Evolutionary conservation across 495 filamentous ascomycete species (phyloP).

Genomic region (Aspergillus bertholletiae): DNA sequence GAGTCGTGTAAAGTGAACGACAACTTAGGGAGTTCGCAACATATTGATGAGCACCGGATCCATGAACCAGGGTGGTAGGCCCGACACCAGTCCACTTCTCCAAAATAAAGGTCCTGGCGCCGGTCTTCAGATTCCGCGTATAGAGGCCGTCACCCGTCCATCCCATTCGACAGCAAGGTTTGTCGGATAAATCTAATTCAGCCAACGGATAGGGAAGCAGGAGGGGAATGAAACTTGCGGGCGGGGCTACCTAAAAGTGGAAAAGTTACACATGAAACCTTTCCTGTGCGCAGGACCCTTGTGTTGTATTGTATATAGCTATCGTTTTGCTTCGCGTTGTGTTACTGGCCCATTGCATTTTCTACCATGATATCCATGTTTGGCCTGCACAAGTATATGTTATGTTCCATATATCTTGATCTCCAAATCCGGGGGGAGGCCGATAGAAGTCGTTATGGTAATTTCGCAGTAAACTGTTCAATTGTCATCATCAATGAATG

Average conservation of each 20-base stretch:
- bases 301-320: background rate
- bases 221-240: conserved; percentile 1
- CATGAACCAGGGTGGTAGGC: conserved; percentile 7
- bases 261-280: conserved; percentile 12
- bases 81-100: conserved; percentile 6
- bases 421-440: too few relatives aligned
- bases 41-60: conserved; percentile 2
- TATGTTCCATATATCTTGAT: too few relatives aligned
- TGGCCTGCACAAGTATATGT: too few relatives aligned
- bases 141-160: conserved; percentile 18
- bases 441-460: too few relatives aligned
- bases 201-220: conserved; percentile 4
- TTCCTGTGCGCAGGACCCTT: conserved; percentile 7
- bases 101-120: background rate
- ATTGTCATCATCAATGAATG: too few relatives aligned
- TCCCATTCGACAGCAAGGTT: conserved; percentile 7
- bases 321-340: background rate
- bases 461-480: too few relatives aligned
- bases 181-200: conserved; percentile 12
- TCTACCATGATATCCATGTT: conserved; percentile 6
- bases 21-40: background rate
- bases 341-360: too few relatives aligned
- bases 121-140: conserved; percentile 1
- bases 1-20: conserved; percentile 3
- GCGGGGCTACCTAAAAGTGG: conserved; percentile 10